A percentile compares a stretch with the other conserved stretches of the same genome.
Evolutionary conservation across 2,329 filamentous ascomycete genomes (phyloP).

Genomic region (Ophiostoma perfectum): DNA sequence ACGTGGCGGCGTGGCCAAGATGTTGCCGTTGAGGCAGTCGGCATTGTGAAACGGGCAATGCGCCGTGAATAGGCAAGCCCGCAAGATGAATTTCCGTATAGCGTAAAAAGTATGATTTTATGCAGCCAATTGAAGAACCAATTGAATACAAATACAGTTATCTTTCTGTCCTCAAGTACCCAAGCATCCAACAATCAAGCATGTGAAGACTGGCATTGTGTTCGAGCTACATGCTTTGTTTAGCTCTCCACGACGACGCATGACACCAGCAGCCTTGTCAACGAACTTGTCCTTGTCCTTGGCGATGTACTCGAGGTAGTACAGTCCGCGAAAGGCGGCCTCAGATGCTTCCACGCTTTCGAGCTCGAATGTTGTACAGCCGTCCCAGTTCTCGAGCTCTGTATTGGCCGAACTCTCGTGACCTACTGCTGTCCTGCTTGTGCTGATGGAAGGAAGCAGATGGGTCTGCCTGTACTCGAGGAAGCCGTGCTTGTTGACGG

Average conservation of each 20-base stretch:
- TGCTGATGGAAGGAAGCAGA: slow-evolving; percentile 29
- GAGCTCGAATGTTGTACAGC: not conserved
- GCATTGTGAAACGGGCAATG: slow-evolving; percentile 52
- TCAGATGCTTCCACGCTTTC: not conserved
- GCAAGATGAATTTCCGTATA: not conserved
- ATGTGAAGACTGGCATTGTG: too few relatives aligned
- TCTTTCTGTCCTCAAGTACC: not conserved
- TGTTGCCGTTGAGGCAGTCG: slow-evolving; percentile 60
- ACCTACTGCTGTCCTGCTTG: slow-evolving; percentile 28
- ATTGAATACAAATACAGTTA: not conserved
- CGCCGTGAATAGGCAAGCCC: not conserved
- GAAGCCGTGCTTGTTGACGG: slow-evolving; percentile 32
- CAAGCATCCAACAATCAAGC: not conserved
- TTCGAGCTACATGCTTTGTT: slow-evolving; percentile 15
- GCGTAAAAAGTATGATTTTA: not conserved
- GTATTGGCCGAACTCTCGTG: not conserved
- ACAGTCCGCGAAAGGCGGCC: not conserved
- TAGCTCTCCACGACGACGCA: slow-evolving; percentile 27
- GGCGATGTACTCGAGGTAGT: slow-evolving; percentile 31
- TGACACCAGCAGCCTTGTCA: slow-evolving; percentile 30
- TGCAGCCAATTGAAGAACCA: not conserved
- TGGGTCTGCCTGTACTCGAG: slow-evolving; percentile 34
- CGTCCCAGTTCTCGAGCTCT: not conserved
- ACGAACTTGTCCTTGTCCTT: slow-evolving; percentile 32
- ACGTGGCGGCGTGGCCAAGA: slow-evolving; percentile 70